These are phyloP conservation scores for Prunus mira DNA, from an alignment of 306 rosid species.

Conservation along the genomic window DNA sequence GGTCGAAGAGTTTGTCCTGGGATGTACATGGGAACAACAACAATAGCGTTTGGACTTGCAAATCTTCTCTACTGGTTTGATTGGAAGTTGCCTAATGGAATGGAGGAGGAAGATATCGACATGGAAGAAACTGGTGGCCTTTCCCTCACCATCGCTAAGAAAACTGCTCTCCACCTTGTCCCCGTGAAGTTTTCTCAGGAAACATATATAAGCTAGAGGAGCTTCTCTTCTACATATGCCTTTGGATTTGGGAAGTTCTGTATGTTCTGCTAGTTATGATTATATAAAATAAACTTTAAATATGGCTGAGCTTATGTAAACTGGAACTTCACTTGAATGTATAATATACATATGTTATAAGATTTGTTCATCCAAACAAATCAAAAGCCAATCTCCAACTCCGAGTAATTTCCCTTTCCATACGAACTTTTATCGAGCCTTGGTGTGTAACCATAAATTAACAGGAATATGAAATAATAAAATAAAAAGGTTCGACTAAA, in stretches of 20 bases:
- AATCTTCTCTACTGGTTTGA: slow-evolving; percentile 43
- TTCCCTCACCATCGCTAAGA: slow-evolving; percentile 32
- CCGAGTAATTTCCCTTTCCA: background rate
- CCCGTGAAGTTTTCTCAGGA: slow-evolving; percentile 4
- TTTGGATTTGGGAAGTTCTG: too few relatives aligned
- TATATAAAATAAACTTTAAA: too few relatives aligned
- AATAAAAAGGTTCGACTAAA: background rate
- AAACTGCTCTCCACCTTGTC: slow-evolving; percentile 31
- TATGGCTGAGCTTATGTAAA: too few relatives aligned
- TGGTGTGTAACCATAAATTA: background rate
- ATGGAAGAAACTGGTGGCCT: slow-evolving; percentile 42
- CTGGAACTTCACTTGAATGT: too few relatives aligned
- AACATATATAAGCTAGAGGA: too few relatives aligned
- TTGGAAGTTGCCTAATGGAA: slow-evolving; percentile 41
- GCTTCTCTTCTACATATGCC: too few relatives aligned
- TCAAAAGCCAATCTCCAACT: background rate
- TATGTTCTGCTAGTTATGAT: too few relatives aligned
- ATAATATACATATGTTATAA: too few relatives aligned
- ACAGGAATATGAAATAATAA: background rate
- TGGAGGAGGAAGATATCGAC: slow-evolving; percentile 31
- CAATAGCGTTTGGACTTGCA: slow-evolving; percentile 35
- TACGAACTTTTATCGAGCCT: background rate
- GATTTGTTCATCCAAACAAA: too few relatives aligned
- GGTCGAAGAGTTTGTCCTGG: slow-evolving; percentile 49
- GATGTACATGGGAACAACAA: slow-evolving; percentile 21